Evolutionary conservation across 805 yeast species (phyloP).

Genomic region (Pichia cephalocereana): DNA sequence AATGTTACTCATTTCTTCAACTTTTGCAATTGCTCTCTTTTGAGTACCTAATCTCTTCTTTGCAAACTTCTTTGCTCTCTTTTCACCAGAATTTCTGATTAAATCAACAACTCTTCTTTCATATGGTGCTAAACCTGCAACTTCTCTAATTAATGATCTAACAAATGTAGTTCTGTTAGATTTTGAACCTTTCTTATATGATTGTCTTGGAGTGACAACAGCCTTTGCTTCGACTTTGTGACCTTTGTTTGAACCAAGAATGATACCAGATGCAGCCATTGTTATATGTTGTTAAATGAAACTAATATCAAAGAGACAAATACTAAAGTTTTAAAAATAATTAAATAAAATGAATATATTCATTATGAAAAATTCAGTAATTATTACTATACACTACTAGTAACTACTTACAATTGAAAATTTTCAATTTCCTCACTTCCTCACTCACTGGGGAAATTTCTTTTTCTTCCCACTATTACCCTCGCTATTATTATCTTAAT

Average conservation of each 20-base stretch:
- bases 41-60: slow-evolving; percentile 99
- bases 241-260: slow-evolving; percentile 99
- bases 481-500: too few relatives aligned
- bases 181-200: slow-evolving; percentile 93
- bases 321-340: too few relatives aligned
- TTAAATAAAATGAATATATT: too few relatives aligned
- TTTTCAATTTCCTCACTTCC: too few relatives aligned
- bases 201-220: slow-evolving; percentile 70
- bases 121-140: slow-evolving; percentile 98
- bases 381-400: too few relatives aligned
- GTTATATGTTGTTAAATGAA: slow-evolving; percentile 3
- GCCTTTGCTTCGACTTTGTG: slow-evolving; percentile 85
- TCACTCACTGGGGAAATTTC: too few relatives aligned
- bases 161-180: slow-evolving; percentile 96
- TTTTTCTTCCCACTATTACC: too few relatives aligned
- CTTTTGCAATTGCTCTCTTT: slow-evolving; percentile 99
- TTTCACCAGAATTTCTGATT: slow-evolving; percentile 99
- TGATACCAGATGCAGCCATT: slow-evolving; percentile 75
- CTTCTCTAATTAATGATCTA: slow-evolving; percentile 92
- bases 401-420: too few relatives aligned
- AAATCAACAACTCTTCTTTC: slow-evolving; percentile 99
- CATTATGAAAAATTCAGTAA: too few relatives aligned
- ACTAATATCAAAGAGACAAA: too few relatives aligned
- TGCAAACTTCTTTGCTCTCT: slow-evolving; percentile 99
- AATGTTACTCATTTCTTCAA: slow-evolving; percentile 95